These are phyloP conservation scores for Chalciporus sphaerocephalus DNA, from an alignment of 768 basidiomycete genomes.

Conservation along the genomic window DNA sequence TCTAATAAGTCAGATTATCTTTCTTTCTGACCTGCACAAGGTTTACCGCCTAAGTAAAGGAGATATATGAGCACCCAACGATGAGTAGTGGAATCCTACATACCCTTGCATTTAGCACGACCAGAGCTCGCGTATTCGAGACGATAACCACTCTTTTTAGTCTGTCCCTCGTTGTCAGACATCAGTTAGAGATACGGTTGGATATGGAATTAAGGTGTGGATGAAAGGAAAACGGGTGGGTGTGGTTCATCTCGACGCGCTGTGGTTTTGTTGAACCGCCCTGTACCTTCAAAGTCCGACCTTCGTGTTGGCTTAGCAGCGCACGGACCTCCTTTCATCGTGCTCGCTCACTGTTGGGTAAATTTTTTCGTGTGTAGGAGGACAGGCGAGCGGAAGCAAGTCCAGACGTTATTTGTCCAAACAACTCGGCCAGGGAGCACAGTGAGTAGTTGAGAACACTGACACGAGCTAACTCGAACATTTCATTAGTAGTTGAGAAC, in stretches of 20 bases:
- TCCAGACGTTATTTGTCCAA: constrained; percentile 30
- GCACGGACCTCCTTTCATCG: constrained; percentile 33
- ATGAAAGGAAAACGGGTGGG: constrained; percentile 30
- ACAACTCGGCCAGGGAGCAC: constrained; percentile 14
- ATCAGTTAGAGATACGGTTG: constrained; percentile 23
- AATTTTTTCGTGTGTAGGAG: constrained; percentile 11
- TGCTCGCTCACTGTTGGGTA: constrained; percentile 22
- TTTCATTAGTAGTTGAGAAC: background rate
- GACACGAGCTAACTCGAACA: background rate
- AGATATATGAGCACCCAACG: constrained; percentile 18
- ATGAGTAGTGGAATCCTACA: constrained; percentile 17
- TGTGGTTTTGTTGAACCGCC: constrained; percentile 37
- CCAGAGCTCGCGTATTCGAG: constrained; percentile 68
- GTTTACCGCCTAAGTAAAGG: constrained; percentile 60
- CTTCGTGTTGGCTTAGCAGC: constrained; percentile 28
- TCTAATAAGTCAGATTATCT: background rate
- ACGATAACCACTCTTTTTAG: constrained; percentile 55
- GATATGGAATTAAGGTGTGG: constrained; percentile 16
- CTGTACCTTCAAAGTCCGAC: constrained; percentile 38
- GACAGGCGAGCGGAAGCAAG: constrained; percentile 9
- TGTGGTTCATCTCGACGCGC: constrained; percentile 39
- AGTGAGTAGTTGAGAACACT: background rate
- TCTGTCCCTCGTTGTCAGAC: constrained; percentile 34
- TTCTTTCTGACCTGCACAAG: constrained; percentile 55
- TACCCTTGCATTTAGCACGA: constrained; percentile 79